Evolutionary conservation across 352 stramenopile species (phyloP).

Genomic region (Phytopythium kandeliae): DNA sequence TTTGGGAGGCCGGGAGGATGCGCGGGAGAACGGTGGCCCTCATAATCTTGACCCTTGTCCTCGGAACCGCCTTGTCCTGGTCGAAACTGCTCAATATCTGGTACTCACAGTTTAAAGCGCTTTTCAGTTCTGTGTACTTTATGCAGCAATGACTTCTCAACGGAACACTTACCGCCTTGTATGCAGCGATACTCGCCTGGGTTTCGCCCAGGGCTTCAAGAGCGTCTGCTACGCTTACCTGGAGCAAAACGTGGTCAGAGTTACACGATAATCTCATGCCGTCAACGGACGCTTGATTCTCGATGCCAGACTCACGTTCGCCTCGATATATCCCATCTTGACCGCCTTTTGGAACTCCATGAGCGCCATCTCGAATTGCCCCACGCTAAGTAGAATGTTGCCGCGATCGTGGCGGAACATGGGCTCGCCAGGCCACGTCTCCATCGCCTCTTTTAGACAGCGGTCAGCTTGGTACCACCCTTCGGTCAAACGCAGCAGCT

Average conservation of each 20-base stretch:
- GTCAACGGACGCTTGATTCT: background rate
- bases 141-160: no score
- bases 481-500: constrained; percentile 44
- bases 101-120: no score
- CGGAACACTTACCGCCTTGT: constrained; percentile 29
- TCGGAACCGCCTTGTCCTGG: constrained; percentile 14
- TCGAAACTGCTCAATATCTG: constrained; percentile 24
- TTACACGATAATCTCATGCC: background rate
- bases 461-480: constrained; percentile 38
- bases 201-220: constrained; percentile 57
- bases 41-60: constrained; percentile 48
- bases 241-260: background rate
- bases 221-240: constrained; percentile 52
- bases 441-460: constrained; percentile 43
- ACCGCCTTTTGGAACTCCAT: constrained; percentile 46
- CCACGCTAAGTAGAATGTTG: constrained; percentile 39
- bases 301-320: constrained; percentile 40
- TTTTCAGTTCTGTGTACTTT: no score
- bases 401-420: constrained; percentile 57
- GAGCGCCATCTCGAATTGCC: constrained; percentile 51
- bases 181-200: constrained; percentile 42
- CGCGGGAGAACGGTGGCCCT: constrained; percentile 56
- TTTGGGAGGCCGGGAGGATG: constrained; percentile 46
- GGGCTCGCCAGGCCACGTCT: constrained; percentile 44
- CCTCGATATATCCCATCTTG: constrained; percentile 31